Evolutionary conservation across 1,284 basidiomycete genomes (phyloP).

Genomic region (Apiotrichum gracile): DNA sequence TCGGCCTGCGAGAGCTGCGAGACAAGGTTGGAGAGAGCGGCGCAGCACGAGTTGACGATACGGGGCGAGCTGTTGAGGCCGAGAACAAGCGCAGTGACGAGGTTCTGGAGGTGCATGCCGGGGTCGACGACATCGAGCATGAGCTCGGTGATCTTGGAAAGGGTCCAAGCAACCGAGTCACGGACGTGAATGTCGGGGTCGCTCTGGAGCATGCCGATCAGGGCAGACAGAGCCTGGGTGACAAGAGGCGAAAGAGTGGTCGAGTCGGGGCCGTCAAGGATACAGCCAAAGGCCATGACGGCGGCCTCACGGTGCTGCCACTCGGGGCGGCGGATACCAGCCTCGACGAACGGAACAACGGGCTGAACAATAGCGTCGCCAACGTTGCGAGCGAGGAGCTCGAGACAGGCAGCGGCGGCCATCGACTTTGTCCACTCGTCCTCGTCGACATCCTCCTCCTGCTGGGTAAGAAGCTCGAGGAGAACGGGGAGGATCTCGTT

Average conservation of each 20-base stretch:
- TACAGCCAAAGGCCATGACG: conserved; percentile 96
- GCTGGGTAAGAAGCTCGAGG: conserved; percentile 78
- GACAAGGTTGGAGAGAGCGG: conserved; percentile 92
- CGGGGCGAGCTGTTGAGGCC: conserved; percentile 72
- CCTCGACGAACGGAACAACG: conserved; percentile 97
- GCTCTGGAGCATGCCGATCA: conserved; percentile 86
- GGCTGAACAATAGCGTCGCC: conserved; percentile 84
- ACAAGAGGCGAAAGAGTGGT: conserved; percentile 73
- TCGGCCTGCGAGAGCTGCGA: conserved; percentile 66
- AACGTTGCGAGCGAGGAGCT: conserved; percentile 83
- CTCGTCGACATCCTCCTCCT: conserved; percentile 95
- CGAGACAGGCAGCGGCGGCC: conserved; percentile 92
- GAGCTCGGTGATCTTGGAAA: conserved; percentile 90
- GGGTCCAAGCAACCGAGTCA: conserved; percentile 96
- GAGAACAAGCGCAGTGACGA: conserved; percentile 75
- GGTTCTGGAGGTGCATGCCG: conserved; percentile 76
- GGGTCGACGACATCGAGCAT: conserved; percentile 82
- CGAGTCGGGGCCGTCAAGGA: conserved; percentile 92
- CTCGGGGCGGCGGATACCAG: conserved; percentile 76
- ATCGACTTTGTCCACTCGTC: conserved; percentile 99
- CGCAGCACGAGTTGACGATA: conserved; percentile 91
- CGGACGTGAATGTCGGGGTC: conserved; percentile 83
- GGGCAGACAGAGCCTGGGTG: conserved; percentile 84
- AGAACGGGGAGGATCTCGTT: conserved; percentile 93
- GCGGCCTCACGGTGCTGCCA: conserved; percentile 97